phyloP scores from a whole-genome alignment of 768 basidiomycete species.

The Lentinula guzmanii region DNA sequence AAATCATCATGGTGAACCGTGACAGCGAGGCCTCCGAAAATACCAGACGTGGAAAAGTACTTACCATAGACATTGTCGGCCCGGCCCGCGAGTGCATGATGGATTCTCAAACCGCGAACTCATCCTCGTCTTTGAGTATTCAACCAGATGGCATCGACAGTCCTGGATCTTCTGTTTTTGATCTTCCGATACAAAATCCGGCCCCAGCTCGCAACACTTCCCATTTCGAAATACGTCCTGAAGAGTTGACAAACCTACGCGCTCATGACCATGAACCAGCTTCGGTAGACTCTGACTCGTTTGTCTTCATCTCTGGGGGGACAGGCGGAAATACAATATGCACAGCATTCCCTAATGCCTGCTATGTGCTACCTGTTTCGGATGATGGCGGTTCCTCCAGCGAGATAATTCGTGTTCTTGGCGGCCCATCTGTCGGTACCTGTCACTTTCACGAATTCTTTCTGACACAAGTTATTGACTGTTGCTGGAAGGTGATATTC shows the following conservation, averaged over 20 bases:
- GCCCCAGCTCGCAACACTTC: constrained; percentile 8
- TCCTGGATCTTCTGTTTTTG: constrained; percentile 71
- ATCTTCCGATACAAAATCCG: constrained; percentile 49
- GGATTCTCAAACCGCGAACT: not conserved
- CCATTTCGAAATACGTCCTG: constrained; percentile 8
- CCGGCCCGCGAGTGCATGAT: not conserved
- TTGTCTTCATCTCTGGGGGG: constrained; percentile 85
- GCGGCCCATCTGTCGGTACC: constrained; percentile 77
- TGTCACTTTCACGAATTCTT: constrained; percentile 10
- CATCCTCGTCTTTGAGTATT: not conserved
- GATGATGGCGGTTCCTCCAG: constrained; percentile 95
- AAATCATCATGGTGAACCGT: not conserved
- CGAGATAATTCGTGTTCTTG: constrained; percentile 89
- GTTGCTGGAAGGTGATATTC: constrained; percentile 65
- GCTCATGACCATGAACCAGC: not conserved
- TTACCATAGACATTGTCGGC: too few relatives aligned
- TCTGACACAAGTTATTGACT: not conserved
- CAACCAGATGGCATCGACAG: constrained; percentile 30
- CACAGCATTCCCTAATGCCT: constrained; percentile 70
- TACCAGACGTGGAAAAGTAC: too few relatives aligned
- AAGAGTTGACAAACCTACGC: not conserved
- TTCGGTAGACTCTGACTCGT: constrained; percentile 25
- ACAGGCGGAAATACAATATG: constrained; percentile 92
- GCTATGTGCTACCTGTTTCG: constrained; percentile 87
- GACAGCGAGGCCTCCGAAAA: too few relatives aligned